Conservation (phyloP, 2,329 filamentous ascomycete genomes). For the Rhytidhysteron rufulum region DNA sequence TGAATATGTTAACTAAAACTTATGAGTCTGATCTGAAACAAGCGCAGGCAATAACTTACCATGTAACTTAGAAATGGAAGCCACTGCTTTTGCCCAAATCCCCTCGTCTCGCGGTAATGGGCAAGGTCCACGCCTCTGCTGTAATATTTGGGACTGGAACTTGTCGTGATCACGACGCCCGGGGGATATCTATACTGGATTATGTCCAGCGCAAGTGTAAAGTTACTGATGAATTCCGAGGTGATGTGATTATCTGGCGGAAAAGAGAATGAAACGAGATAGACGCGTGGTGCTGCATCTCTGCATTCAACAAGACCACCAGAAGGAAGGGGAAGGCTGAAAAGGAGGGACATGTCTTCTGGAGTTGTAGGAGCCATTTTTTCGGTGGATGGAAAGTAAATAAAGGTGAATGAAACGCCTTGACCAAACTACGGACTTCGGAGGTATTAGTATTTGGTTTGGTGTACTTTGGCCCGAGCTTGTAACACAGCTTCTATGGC, state of each 20-base stretch:
- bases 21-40: constrained; percentile 9
- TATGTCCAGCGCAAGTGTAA: constrained; percentile 60
- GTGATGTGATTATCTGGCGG: constrained; percentile 71
- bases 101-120: constrained; percentile 57
- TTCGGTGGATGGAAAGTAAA: too few species aligned
- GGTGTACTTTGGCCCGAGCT: too few species aligned
- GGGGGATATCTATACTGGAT: constrained; percentile 62
- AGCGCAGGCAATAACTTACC: constrained; percentile 3
- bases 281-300: constrained; percentile 55
- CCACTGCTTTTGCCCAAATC: constrained; percentile 57
- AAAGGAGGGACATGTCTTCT: background rate
- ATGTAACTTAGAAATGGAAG: background rate
- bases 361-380: too few species aligned
- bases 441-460: too few species aligned
- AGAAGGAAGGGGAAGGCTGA: constrained; percentile 5
- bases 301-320: constrained; percentile 50
- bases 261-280: constrained; percentile 65
- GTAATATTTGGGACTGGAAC: constrained; percentile 73
- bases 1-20: constrained; percentile 51
- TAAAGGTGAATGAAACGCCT: too few species aligned
- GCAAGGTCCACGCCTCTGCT: constrained; percentile 77
- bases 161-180: constrained; percentile 77
- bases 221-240: constrained; percentile 58
- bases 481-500: too few species aligned
- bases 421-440: too few species aligned